Base-by-base conservation (phyloP, 2,329 filamentous ascomycete genomes). In the Hymenoscyphus repandus region DNA sequence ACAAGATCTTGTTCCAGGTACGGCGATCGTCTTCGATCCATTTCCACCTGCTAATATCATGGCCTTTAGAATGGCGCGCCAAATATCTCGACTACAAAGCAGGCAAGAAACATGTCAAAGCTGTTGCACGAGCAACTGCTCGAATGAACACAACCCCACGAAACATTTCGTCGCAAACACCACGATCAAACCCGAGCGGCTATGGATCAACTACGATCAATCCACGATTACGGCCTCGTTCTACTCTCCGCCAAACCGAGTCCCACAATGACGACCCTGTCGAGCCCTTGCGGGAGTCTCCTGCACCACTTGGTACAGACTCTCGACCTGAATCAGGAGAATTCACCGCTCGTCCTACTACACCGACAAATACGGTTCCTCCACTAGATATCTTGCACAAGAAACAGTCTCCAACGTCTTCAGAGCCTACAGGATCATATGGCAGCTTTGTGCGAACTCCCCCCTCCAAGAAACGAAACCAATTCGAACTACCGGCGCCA, bases 61-160 rank as follows among this genome's bases (percentile, higher is more conserved):
- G 58, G 48, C 51, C 27, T 12, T 27, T 59, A 85, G 82, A 97
- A 80, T 97, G 92, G 92, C 83, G 88, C 64, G 80, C 85, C 68
- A 95, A 96, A 70, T 97, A 96, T 69, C 79, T 97, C 61, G 83
- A 96, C 70, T 97, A 97, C 76, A 96, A 95, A 77, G 83, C 83
- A 50, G 92, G 90, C 54, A 97, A 97, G 73, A 96, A 96, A 72
- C 86, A 90, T 66, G 78, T 97, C 69, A 97, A 96, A 70, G 83
- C 83, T 50, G 84, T 96, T 47, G 72, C 78, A 20, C 80, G 86
- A 55, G 89, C 90, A 52, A 78, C 93, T 55, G 76, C 79, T 72
- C 70, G 81, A 72, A 69, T 80, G 66, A 73, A 78, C 53, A 68
- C 73, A 52, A 78, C 80, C 0, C 79, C 82, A 9, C 57, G 54